Base-by-base conservation (phyloP, 2,329 filamentous ascomycete genomes). In the Penicillium sp. region DNA sequence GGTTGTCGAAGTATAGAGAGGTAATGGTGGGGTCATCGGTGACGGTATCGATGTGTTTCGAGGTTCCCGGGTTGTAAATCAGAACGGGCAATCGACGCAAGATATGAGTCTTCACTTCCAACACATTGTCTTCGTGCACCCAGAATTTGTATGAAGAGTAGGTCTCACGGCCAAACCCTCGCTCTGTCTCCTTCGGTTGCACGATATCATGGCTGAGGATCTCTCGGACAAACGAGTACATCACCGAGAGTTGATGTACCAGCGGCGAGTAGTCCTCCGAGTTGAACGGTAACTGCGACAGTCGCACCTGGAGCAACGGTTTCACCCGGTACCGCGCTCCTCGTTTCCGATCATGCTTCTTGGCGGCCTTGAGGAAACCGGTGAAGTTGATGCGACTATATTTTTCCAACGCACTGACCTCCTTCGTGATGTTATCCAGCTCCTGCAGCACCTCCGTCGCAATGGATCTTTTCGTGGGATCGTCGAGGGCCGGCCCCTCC, bases 321-420 rank as follows among this genome's bases (percentile, higher is more conserved):
- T 91, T 86, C 63, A 97, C 89, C 72, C 88, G 91, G 79, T 97
- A 97, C 49, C 86, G 83, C 62, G 86, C 83, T 52, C 92, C 92
- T 62, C 93, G 85, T 78, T 93, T 95, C 63, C 94, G 90, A 76
- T 99, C 94, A 76, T 99, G 94, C 79, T 99, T 99, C 86, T 99
- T 99, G 53, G 92, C 92, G 45, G 96, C 96, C 81, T 99, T 99
- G 70, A 97, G 83, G 76, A 97, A 96, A 45, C 92, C 94, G 5
- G 94, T 96, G 75, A 97, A 99, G 78, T 99, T 99, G 78, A 97
- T 88, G 61, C 88, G 90, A 75, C 91, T 94, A 77, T 94, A 99
- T 74, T 91, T 94, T 77, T 96, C 94, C 64, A 99, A 83, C 79
- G 96, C 90, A 72, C 89, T 93, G 68, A 95, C 87, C 75, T 97